Evolutionary conservation across 495 filamentous ascomycete species (phyloP).

Genomic region (Talaromyces trachyspermus): DNA sequence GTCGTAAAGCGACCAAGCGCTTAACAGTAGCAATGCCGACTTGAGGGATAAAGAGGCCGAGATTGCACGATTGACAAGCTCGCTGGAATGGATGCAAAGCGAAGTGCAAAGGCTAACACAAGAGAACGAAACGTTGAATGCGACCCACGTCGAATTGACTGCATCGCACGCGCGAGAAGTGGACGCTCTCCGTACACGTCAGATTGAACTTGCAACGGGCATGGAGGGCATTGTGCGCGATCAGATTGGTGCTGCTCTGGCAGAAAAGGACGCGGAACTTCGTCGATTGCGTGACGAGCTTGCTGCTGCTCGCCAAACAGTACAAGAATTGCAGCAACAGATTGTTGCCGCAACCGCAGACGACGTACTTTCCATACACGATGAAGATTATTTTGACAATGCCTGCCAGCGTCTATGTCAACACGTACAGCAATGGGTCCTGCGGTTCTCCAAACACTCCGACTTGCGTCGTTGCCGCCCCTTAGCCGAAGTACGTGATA

Average conservation of each 20-base stretch:
- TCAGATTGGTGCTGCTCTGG: constrained; percentile 52
- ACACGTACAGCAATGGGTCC: constrained; percentile 91
- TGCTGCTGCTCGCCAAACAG: constrained; percentile 66
- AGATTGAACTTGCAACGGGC: constrained; percentile 50
- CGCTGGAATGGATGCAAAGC: constrained; percentile 68
- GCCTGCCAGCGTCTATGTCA: constrained; percentile 91
- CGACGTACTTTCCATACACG: constrained; percentile 70
- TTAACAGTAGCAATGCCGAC: constrained; percentile 48
- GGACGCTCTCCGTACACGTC: constrained; percentile 51
- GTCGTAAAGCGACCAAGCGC: constrained; percentile 47
- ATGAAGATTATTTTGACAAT: constrained; percentile 89
- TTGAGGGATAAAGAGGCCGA: constrained; percentile 61
- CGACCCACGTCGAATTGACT: constrained; percentile 59
- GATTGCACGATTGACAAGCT: constrained; percentile 69
- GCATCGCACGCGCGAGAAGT: constrained; percentile 63
- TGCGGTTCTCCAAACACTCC: constrained; percentile 93
- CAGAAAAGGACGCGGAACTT: constrained; percentile 74
- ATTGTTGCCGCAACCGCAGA: constrained; percentile 63
- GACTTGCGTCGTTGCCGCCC: constrained; percentile 77
- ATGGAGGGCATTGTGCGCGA: constrained; percentile 56
- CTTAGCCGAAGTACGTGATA: constrained; percentile 60
- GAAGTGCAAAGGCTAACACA: constrained; percentile 68
- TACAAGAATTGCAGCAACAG: constrained; percentile 74
- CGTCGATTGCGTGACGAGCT: constrained; percentile 68
- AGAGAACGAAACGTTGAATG: constrained; percentile 64